Evolutionary conservation across 148 eudicot genomes (phyloP).

Genomic region (Rhododendron kiyosumense): DNA sequence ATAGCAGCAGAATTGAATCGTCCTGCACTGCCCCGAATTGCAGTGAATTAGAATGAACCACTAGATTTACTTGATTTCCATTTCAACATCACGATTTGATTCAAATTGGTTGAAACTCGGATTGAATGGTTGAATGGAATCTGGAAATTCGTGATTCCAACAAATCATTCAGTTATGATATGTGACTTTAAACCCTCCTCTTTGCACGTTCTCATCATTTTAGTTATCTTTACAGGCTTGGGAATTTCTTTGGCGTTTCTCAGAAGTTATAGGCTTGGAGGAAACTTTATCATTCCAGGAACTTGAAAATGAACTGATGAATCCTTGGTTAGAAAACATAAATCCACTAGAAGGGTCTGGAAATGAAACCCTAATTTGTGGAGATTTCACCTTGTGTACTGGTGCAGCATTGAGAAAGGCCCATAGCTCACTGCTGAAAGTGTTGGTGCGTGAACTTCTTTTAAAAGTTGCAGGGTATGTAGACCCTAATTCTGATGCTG

Average conservation of each 20-base stretch:
- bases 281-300: conserved; percentile 30
- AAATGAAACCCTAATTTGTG: conserved; percentile 3
- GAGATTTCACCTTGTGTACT: conserved; percentile 20
- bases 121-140: background rate
- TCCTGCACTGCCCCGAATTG: background rate
- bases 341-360: conserved; percentile 12
- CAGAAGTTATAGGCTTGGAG: conserved; percentile 35
- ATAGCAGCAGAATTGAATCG: background rate
- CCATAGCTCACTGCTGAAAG: conserved; percentile 37
- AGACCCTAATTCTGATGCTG: conserved; percentile 41
- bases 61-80: background rate
- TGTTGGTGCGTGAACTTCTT: conserved; percentile 37
- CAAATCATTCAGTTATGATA: background rate
- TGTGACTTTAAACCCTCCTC: background rate
- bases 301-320: conserved; percentile 39
- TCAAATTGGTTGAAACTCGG: background rate
- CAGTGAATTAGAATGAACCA: background rate
- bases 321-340: conserved; percentile 38
- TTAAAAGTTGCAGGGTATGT: conserved; percentile 32
- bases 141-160: background rate
- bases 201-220: conserved; percentile 2
- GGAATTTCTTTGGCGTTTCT: conserved; percentile 46
- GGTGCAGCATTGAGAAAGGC: conserved; percentile 31
- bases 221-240: conserved; percentile 34
- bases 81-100: background rate